Evolutionary conservation across 805 yeast species (phyloP).

Genomic region (Metschnikowia orientalis): DNA sequence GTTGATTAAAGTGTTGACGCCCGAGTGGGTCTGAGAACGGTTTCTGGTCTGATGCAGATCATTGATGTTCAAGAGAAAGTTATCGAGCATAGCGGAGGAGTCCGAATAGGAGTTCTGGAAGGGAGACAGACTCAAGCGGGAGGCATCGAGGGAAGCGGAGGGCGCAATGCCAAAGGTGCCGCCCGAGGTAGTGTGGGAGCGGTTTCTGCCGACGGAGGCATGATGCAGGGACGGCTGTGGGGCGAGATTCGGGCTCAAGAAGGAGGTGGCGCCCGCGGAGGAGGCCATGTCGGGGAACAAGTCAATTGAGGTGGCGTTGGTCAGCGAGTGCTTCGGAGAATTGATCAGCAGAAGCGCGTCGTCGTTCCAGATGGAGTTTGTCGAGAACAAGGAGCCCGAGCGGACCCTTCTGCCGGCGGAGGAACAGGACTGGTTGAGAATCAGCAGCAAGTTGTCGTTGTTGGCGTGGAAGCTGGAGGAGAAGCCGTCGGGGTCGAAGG

Average conservation of each 20-base stretch:
- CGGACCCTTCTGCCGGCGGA: conserved; percentile 37
- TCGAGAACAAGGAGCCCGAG: conserved; percentile 51
- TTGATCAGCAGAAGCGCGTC: conserved; percentile 23
- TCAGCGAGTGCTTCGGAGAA: conserved; percentile 14
- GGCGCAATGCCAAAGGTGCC: conserved; percentile 23
- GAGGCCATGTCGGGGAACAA: conserved; percentile 11
- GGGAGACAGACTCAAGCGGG: conserved; percentile 23
- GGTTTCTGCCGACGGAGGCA: conserved; percentile 21
- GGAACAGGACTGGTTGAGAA: conserved; percentile 10
- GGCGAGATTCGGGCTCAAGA: conserved; percentile 19
- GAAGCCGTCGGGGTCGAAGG: conserved; percentile 3
- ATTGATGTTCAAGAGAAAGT: conserved; percentile 24
- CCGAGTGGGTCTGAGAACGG: conserved; percentile 41
- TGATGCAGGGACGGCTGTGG: conserved; percentile 17
- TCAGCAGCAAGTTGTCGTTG: conserved; percentile 12
- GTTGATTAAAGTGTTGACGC: conserved; percentile 17
- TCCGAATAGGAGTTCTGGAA: conserved; percentile 21
- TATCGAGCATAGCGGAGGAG: conserved; percentile 29
- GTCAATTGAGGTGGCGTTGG: conserved; percentile 12
- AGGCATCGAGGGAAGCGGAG: conserved; percentile 12
- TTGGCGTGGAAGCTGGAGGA: conserved; percentile 1
- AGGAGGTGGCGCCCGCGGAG: conserved; percentile 13
- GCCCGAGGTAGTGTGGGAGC: conserved; percentile 52
- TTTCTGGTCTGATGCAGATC: conserved; percentile 21
- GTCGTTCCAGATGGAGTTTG: conserved; percentile 58